Evolutionary conservation across 2,329 filamentous ascomycete genomes (phyloP).

Genomic region (Nothopassalora personata): DNA sequence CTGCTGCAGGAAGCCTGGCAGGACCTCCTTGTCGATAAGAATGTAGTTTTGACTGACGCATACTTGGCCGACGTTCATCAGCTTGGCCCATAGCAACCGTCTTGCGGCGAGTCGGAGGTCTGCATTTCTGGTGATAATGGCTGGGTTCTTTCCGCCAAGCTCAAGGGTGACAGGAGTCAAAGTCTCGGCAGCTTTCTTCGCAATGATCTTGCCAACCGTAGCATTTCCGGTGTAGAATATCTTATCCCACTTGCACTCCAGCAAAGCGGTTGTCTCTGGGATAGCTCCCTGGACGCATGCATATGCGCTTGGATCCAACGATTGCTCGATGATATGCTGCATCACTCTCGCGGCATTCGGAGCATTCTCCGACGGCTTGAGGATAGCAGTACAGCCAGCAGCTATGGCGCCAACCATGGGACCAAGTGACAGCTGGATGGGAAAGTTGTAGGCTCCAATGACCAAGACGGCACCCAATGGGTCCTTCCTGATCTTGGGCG

Average conservation of each 20-base stretch:
- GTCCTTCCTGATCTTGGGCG: slow-evolving; percentile 75
- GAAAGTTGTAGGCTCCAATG: slow-evolving; percentile 90
- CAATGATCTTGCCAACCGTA: slow-evolving; percentile 59
- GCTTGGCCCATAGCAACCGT: slow-evolving; percentile 84
- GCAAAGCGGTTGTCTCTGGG: slow-evolving; percentile 71
- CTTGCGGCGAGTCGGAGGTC: slow-evolving; percentile 75
- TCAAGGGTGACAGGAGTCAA: slow-evolving; percentile 81
- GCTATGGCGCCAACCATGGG: slow-evolving; percentile 86
- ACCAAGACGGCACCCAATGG: slow-evolving; percentile 77
- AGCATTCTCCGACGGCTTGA: slow-evolving; percentile 86
- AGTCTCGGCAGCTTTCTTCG: slow-evolving; percentile 50
- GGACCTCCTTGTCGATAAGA: slow-evolving; percentile 69
- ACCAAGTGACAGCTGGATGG: slow-evolving; percentile 70
- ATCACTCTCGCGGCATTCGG: slow-evolving; percentile 72
- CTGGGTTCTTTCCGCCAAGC: slow-evolving; percentile 86
- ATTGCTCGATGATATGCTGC: slow-evolving; percentile 68
- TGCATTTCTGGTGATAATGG: slow-evolving; percentile 80
- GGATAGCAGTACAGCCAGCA: slow-evolving; percentile 79
- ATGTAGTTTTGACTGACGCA: slow-evolving; percentile 93
- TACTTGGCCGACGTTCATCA: slow-evolving; percentile 79
- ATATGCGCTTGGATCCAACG: slow-evolving; percentile 73
- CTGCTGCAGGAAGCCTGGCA: slow-evolving; percentile 59
- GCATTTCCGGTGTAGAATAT: slow-evolving; percentile 90
- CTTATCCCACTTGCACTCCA: slow-evolving; percentile 93
- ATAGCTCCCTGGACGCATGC: slow-evolving; percentile 73